A percentile compares a stretch with the other conserved stretches of the same genome.
Evolutionary conservation across 352 stramenopile species (phyloP).

Genomic region (Phytophthora fragariaefolia): DNA sequence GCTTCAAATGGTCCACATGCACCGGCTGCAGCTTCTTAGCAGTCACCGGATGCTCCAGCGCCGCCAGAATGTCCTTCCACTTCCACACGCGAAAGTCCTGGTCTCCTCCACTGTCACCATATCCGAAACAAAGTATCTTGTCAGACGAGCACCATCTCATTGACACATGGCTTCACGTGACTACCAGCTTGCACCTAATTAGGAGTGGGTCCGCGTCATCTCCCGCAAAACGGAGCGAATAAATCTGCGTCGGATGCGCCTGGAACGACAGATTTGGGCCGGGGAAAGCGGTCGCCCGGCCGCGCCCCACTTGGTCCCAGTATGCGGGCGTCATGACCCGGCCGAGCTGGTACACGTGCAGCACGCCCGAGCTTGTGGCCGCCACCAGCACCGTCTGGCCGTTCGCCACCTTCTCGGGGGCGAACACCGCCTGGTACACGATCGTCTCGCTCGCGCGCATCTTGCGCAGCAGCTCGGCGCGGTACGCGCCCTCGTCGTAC

Average conservation of each 20-base stretch:
- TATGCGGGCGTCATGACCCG: conserved; percentile 52
- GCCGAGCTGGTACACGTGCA: conserved; percentile 66
- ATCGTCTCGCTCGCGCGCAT: conserved; percentile 60
- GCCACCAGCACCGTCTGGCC: conserved; percentile 62
- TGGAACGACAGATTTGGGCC: conserved; percentile 66
- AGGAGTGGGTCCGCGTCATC: conserved; percentile 59
- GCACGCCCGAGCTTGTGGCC: conserved; percentile 63
- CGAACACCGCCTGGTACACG: conserved; percentile 66
- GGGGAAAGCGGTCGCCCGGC: conserved; percentile 46
- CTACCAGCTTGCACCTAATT: conserved; percentile 49
- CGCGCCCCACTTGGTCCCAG: conserved; percentile 52
- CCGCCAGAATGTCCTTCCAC: conserved; percentile 69
- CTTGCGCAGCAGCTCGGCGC: conserved; percentile 55
- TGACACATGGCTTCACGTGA: conserved; percentile 6
- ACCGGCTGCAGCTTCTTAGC: conserved; percentile 41
- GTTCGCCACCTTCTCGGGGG: conserved; percentile 30
- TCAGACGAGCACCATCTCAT: background rate
- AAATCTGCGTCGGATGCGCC: conserved; percentile 77
- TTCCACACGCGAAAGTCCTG: conserved; percentile 81
- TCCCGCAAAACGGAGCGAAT: conserved; percentile 72
- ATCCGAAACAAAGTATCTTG: conserved; percentile 11
- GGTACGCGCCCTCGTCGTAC: conserved; percentile 66
- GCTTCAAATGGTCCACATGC: conserved; percentile 61
- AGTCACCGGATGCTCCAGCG: conserved; percentile 35
- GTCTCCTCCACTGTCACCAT: conserved; percentile 59